Conservation (phyloP, 169 alveolate species). For the Plasmodium adleri region DNA sequence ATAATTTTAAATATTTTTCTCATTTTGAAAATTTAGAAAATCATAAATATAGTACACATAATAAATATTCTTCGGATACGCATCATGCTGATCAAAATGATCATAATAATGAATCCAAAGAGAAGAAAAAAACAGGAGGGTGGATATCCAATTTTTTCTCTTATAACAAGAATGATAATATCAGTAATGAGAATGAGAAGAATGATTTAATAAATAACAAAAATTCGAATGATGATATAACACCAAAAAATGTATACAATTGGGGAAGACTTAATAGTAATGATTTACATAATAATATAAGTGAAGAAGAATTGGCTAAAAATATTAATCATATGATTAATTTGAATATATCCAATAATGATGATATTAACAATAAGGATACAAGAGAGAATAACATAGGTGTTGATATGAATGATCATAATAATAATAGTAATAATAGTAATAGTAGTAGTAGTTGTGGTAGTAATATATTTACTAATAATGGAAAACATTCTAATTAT, state of each 20-base stretch:
- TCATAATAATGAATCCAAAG: no score
- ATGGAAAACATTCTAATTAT: not conserved
- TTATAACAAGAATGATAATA: not conserved
- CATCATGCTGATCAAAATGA: no score
- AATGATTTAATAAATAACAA: conserved; percentile 1
- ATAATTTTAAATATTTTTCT: conserved; percentile 77
- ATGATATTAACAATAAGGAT: not conserved
- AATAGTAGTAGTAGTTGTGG: not conserved
- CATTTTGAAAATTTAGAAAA: not conserved
- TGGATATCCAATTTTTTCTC: no score
- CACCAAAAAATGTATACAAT: no score
- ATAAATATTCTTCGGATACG: not conserved
- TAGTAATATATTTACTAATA: not conserved
- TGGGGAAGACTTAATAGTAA: no score
- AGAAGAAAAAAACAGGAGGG: no score
- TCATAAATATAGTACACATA: no score
- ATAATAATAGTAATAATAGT: conserved; percentile 42
- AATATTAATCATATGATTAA: no score
- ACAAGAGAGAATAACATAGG: not conserved
- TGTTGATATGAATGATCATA: conserved; percentile 15
- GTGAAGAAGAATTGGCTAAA: no score
- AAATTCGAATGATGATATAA: not conserved
- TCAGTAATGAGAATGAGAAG: not conserved
- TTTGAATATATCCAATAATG: no score
- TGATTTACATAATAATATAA: no score